Evolutionary conservation across 768 basidiomycete genomes (phyloP), one percentile per base, ranked within the genome.

Genomic region (Calocybe cyanea): DNA sequence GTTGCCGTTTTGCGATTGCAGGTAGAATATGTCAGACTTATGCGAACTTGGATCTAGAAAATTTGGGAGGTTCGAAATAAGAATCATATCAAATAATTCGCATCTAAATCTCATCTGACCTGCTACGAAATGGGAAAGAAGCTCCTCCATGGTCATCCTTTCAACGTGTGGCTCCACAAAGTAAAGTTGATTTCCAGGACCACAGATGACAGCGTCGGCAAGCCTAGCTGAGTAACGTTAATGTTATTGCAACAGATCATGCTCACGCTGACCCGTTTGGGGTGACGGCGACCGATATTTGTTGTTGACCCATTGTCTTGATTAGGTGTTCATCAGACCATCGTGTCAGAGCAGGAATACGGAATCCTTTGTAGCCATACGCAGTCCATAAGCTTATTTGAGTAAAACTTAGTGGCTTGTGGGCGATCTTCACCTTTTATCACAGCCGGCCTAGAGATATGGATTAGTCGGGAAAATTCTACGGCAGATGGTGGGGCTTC

Each of bases 1-100:
- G 61, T 96, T 97, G 7, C 93, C 93, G 59, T 95, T 91, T 62
- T 96, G 92, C 3, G 87, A 89, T 62, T 96, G 93, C 2, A 96
- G 71, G 62, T 95, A 95, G 52, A 72, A 65, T 13, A 85, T 73
- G 34, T 75, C 67, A 6, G 56, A 43, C 18, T 47, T 43, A 14
- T 38, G 38, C 19, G 44, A 20, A 15, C 46, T 45, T 40, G 38
- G 43, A 9, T 25, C 53, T 52, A 28, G 2, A 20, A 10, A 2
- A 17, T 38, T 24, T n/a, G 17, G 5, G 38, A 34, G 6, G 20
- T 23, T 8, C 9, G 24, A 32, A 20, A 41, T n/a, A n/a, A n/a
- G n/a, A n/a, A n/a, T n/a, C n/a, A n/a, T n/a, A n/a, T n/a, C n/a
- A n/a, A n/a, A n/a, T n/a, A n/a, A n/a, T n/a, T n/a, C n/a, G n/a